Base-by-base conservation (phyloP, 345 rosid species). In the Eucalyptus polybractea region DNA sequence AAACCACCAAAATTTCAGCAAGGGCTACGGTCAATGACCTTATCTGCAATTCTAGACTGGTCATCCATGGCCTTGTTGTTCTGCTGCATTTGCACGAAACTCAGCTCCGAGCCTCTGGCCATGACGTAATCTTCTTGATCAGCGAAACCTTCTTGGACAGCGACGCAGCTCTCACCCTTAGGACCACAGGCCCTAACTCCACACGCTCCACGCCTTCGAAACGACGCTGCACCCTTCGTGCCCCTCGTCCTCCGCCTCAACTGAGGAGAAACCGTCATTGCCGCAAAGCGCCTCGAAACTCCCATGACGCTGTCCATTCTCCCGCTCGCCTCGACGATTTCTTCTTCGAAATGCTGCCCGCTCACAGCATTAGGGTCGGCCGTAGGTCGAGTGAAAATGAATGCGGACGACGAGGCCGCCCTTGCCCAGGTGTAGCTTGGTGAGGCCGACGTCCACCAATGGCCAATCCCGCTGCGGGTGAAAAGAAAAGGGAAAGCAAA, bases 51-150 rank as follows among this genome's bases (percentile, higher is more conserved):
- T 88, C 95, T 97, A 51, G 98, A 96, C 91, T 96, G 98, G 53
- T 93, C 87, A 72, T 95, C 96, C 98, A 97, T 97, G 90, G 88
- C 88, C 90, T 97, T 97, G 10, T 92, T 94, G 8, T 93, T 95
- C 91, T 92, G 97, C 92, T 97, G 97, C 99, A 96, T 96, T 96
- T 94, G 93, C 54, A 97, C 97, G 62, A 94, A 95, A 7, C 92
- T 76, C 45, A 95, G 92, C 93, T 97, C 97, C 5, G 96, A 96
- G 49, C 99, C 99, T 72, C 99, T 98, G 86, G 97, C 98, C 89
- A 95, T 96, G 50, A 94, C 89, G 88, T 89, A 97, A 91, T 96
- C 99, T 90, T 97, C 98, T 87, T 95, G 93, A 90, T 96, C 98
- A 1, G 95, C 94, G 86, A 93, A 96, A 83, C 91, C 94, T 86